Percentiles rank a stretch among this genome's conserved stretches.
Conservation (phyloP, 306 rosid species). For the Betula pendula region DNA sequence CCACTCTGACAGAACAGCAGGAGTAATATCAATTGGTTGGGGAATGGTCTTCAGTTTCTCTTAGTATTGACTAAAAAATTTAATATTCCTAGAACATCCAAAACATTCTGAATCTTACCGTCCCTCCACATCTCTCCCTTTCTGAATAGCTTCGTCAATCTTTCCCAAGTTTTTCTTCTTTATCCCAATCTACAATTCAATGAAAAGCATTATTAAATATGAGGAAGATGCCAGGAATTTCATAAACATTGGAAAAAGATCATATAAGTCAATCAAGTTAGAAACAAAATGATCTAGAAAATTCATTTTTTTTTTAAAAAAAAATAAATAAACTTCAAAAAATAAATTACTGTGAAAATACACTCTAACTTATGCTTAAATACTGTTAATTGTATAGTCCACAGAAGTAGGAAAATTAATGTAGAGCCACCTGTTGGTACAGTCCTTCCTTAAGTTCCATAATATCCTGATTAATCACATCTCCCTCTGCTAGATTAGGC, state of each 20-base stretch:
- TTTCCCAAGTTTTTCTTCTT: conserved; percentile 63
- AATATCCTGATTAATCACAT: conserved; percentile 64
- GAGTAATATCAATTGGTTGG: not conserved
- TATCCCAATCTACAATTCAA: conserved; percentile 53
- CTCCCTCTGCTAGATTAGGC: conserved; percentile 86
- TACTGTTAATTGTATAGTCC: not conserved
- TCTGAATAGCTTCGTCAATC: conserved; percentile 58
- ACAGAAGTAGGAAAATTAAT: not conserved
- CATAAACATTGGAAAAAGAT: not conserved
- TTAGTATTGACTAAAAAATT: conserved; percentile 14
- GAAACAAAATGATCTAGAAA: not conserved
- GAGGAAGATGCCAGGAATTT: not conserved
- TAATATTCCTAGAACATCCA: conserved; percentile 18
- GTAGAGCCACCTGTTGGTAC: conserved; percentile 59
- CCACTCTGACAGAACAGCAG: not conserved
- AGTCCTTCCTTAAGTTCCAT: conserved; percentile 61
- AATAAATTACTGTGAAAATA: not conserved
- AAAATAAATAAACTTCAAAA: not conserved
- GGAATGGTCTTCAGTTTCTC: not conserved
- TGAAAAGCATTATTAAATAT: conserved; percentile 24
- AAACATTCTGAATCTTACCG: conserved; percentile 45
- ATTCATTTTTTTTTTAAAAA: not conserved
- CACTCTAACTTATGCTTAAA: not conserved
- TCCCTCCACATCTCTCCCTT: conserved; percentile 58
- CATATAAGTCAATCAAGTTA: not conserved